These are phyloP conservation scores for Sonneratia caseolaris DNA, from an alignment of 345 rosid genomes.

Conservation along the genomic window DNA sequence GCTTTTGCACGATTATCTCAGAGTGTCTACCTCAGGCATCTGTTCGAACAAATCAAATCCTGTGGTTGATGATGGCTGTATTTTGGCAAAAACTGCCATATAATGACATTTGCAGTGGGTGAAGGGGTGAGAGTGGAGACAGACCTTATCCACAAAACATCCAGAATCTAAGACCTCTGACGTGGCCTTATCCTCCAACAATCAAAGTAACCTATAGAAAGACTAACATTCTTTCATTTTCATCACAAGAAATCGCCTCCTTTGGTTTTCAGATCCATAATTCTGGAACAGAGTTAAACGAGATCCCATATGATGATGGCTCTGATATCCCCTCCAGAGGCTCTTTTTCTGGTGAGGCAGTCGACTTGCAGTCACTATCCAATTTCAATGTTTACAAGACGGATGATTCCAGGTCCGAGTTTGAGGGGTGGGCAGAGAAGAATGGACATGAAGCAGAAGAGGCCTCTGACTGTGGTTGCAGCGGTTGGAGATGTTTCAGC, in stretches of 20 bases:
- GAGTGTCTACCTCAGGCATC: not conserved
- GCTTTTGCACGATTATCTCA: not conserved
- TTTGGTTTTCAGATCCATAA: not conserved
- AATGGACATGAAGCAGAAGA: conserved; percentile 24
- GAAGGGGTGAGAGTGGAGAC: conserved; percentile 13
- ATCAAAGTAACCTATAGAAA: conserved; percentile 10
- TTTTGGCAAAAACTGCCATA: not conserved
- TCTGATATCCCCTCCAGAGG: not conserved
- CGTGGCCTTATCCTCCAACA: conserved; percentile 42
- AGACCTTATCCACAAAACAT: conserved; percentile 25
- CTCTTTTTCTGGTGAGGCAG: not conserved
- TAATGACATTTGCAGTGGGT: not conserved
- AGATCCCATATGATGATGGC: not conserved
- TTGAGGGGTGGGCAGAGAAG: conserved; percentile 1
- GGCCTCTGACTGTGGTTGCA: conserved; percentile 48
- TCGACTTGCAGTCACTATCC: not conserved
- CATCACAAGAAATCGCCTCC: not conserved
- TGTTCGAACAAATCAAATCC: not conserved
- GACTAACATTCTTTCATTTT: not conserved
- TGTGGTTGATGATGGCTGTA: not conserved
- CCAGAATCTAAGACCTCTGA: conserved; percentile 22
- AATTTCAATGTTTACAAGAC: not conserved
- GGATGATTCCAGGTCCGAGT: not conserved
- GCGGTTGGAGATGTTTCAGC: conserved; percentile 83
- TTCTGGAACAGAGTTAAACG: not conserved